Percentiles rank a stretch among this genome's conserved stretches.
Conservation (phyloP, 257 asterid genomes). For the Schizonepeta tenuifolia region DNA sequence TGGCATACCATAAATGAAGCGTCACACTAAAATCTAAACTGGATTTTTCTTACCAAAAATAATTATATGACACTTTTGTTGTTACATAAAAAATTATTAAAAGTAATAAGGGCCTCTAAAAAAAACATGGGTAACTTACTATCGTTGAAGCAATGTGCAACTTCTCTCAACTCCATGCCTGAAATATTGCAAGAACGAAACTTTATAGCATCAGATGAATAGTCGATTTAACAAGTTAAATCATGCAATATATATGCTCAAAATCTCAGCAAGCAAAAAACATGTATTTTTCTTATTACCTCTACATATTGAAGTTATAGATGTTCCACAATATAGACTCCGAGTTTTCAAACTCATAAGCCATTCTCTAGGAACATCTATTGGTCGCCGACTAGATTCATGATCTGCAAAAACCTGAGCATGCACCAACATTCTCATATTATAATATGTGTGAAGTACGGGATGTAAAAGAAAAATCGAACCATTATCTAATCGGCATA, state of each 20-base stretch:
- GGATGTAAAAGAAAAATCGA: not conserved
- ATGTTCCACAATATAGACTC: constrained; percentile 52
- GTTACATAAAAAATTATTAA: too few relatives aligned
- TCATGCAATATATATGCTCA: not conserved
- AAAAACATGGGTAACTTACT: too few relatives aligned
- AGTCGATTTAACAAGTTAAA: not conserved
- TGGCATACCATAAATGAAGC: too few relatives aligned
- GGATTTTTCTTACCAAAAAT: too few relatives aligned
- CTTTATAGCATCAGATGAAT: not conserved
- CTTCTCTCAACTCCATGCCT: constrained; percentile 40
- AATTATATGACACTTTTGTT: too few relatives aligned
- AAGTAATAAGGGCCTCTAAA: too few relatives aligned
- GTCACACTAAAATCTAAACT: not conserved
- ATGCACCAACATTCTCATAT: not conserved
- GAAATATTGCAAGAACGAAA: constrained; percentile 16
- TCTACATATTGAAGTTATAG: constrained; percentile 50
- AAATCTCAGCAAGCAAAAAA: not conserved
- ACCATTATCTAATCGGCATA: not conserved
- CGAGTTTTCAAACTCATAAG: constrained; percentile 41
- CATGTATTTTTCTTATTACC: constrained; percentile 39
- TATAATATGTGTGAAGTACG: not conserved
- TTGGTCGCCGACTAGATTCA: constrained; percentile 51
- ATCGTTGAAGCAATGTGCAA: constrained; percentile 24
- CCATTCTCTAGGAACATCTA: constrained; percentile 44
- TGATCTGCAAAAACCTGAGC: constrained; percentile 73